These are phyloP conservation scores for Hypomontagnella submonticulosa DNA, from an alignment of 495 filamentous ascomycete genomes.

Conservation along the genomic window DNA sequence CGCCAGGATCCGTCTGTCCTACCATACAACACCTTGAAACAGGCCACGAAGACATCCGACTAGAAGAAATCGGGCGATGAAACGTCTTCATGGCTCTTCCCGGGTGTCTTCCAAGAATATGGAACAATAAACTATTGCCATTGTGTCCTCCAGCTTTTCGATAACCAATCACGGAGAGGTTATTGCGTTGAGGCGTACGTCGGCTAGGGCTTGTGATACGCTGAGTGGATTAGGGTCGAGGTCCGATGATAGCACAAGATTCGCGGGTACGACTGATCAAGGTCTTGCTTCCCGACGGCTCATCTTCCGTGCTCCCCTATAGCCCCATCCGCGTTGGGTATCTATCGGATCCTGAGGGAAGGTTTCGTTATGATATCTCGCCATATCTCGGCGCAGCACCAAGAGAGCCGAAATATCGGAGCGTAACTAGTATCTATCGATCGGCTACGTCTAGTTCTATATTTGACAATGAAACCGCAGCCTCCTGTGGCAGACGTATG, in stretches of 20 bases:
- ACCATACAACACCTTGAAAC: constrained; percentile 29
- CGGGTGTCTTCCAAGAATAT: background rate
- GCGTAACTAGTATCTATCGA: background rate
- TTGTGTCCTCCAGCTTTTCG: background rate
- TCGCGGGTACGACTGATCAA: constrained; percentile 1
- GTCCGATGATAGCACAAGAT: constrained; percentile 16
- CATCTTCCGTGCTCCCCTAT: background rate
- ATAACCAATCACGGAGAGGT: constrained; percentile 15
- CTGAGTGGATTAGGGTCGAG: constrained; percentile 3
- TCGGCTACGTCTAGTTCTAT: background rate
- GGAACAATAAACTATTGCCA: background rate
- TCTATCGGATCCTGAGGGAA: background rate
- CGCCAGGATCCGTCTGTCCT: constrained; percentile 6
- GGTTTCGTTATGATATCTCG: constrained; percentile 4
- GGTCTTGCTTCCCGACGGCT: background rate
- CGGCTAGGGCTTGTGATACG: constrained; percentile 29
- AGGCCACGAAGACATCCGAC: constrained; percentile 8
- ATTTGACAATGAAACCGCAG: constrained; percentile 11
- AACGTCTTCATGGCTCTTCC: constrained; percentile 13
- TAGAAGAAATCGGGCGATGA: constrained; percentile 1
- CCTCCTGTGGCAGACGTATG: background rate
- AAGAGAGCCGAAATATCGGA: constrained; percentile 17
- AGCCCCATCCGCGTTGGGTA: background rate
- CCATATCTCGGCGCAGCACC: constrained; percentile 6
- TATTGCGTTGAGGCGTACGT: constrained; percentile 1